phyloP scores from a whole-genome alignment of 768 basidiomycete species.

The Coprinopsis strossmayeri region DNA sequence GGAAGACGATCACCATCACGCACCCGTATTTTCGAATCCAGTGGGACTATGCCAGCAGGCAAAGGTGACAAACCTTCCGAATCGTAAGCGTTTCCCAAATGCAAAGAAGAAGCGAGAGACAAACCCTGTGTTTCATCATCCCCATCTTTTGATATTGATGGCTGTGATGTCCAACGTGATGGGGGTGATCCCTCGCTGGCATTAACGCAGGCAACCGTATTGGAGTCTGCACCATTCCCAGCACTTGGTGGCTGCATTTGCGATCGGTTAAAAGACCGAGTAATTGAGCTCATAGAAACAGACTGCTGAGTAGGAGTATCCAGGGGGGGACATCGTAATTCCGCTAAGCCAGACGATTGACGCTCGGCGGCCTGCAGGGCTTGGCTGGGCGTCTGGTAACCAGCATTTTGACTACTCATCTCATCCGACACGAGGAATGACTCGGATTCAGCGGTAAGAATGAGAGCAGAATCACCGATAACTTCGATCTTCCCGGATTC shows the following conservation, averaged over 20 bases:
- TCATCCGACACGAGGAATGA: background rate
- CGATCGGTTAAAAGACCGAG: background rate
- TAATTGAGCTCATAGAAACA: no score
- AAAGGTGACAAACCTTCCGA: background rate
- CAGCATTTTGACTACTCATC: no score
- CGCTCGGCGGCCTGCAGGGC: no score
- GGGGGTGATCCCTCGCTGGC: background rate
- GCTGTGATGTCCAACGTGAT: background rate
- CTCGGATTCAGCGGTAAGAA: background rate
- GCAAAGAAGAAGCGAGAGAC: background rate
- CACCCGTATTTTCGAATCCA: background rate
- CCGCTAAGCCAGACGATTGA: no score
- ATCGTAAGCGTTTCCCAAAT: background rate
- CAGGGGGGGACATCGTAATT: no score
- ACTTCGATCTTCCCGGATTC: background rate
- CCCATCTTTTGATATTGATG: constrained; percentile 1
- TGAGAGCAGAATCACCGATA: background rate
- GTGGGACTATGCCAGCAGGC: background rate
- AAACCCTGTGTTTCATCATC: background rate
- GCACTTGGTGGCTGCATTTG: background rate
- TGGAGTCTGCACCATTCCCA: background rate
- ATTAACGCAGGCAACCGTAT: background rate
- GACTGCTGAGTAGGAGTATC: no score
- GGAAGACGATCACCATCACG: background rate
- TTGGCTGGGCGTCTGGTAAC: no score